Percentiles rank a stretch among this genome's conserved stretches.
Evolutionary conservation across 73 alveolate species (phyloP).

Genomic region (Tetrahymena thermophila): DNA sequence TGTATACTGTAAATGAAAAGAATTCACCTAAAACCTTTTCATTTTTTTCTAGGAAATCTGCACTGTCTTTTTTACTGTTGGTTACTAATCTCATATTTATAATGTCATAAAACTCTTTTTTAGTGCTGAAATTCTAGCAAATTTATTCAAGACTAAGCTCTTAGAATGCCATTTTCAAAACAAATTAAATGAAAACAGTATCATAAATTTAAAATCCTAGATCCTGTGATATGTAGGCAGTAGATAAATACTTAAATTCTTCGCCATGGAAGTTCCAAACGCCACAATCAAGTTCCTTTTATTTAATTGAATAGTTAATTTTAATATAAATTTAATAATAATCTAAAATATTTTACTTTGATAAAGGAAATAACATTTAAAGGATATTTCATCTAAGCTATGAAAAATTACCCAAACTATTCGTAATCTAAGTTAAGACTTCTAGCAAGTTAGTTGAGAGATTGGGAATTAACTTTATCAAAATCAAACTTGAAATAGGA

Average conservation of each 20-base stretch:
- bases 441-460: background rate
- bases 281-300: background rate
- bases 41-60: background rate
- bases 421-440: background rate
- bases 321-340: no score
- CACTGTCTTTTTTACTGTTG: background rate
- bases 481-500: background rate
- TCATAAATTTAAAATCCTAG: background rate
- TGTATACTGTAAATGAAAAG: background rate
- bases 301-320: background rate
- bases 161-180: background rate
- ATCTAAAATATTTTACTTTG: background rate
- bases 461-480: background rate
- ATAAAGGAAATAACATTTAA: background rate
- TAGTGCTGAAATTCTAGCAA: background rate
- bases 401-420: background rate
- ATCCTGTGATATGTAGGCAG: background rate
- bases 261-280: background rate
- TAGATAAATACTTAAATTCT: background rate
- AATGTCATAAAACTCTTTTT: background rate
- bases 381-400: background rate
- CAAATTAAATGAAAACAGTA: background rate
- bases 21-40: background rate
- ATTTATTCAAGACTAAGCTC: background rate
- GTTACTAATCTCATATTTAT: background rate